Conservation (phyloP, 2,329 filamentous ascomycete species). For the Microdochium trichocladiopsis region DNA sequence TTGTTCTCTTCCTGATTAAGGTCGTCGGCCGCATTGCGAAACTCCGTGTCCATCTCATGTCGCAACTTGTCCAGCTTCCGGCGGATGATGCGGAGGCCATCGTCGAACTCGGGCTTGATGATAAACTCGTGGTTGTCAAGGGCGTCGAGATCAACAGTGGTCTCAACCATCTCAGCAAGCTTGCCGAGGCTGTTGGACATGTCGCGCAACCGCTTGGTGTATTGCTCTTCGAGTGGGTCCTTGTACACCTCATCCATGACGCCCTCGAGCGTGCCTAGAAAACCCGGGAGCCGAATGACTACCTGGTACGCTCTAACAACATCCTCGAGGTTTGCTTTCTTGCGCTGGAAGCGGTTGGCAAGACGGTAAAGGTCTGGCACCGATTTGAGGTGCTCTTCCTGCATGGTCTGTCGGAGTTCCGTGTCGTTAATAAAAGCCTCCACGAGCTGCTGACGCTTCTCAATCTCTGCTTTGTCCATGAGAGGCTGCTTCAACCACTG, state of each 20-base stretch:
- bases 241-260: conserved; percentile 96
- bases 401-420: conserved; percentile 88
- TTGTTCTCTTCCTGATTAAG: conserved; percentile 92
- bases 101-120: conserved; percentile 97
- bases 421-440: conserved; percentile 93
- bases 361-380: conserved; percentile 92
- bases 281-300: conserved; percentile 81
- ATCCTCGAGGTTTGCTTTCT: conserved; percentile 86
- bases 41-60: conserved; percentile 77
- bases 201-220: conserved; percentile 75
- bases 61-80: conserved; percentile 84
- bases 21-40: conserved; percentile 68
- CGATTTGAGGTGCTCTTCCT: conserved; percentile 88
- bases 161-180: conserved; percentile 96
- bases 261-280: conserved; percentile 80
- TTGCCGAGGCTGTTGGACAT: conserved; percentile 74
- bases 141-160: conserved; percentile 91
- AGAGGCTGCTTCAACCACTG: conserved; percentile 98
- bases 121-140: conserved; percentile 97
- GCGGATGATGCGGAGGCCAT: conserved; percentile 77
- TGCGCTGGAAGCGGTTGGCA: conserved; percentile 90
- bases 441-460: conserved; percentile 86
- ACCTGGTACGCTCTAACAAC: conserved; percentile 95
- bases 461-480: conserved; percentile 85
- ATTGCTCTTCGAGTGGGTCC: conserved; percentile 76